Conservation (phyloP, 768 basidiomycete genomes). For the Russula lepida region DNA sequence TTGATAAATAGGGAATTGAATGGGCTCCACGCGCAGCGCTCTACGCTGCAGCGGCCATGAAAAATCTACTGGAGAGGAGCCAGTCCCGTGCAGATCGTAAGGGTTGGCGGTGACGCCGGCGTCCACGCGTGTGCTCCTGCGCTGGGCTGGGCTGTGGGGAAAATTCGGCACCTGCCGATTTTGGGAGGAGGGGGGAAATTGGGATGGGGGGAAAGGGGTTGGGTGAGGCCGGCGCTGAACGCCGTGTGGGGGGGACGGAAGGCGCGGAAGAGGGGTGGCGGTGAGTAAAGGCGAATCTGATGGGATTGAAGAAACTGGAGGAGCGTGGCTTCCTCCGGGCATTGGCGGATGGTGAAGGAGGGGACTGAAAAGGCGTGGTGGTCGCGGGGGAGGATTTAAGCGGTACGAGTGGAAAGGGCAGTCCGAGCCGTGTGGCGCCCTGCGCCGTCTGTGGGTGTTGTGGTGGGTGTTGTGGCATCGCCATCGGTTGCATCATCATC, state of each 20-base stretch:
- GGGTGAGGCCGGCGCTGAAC: slow-evolving; percentile 21
- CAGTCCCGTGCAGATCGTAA: slow-evolving; percentile 31
- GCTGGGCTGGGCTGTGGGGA: slow-evolving; percentile 13
- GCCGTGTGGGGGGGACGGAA: slow-evolving; percentile 10
- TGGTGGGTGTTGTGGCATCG: background rate
- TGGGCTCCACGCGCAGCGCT: slow-evolving; percentile 5
- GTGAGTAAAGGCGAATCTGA: slow-evolving; percentile 28
- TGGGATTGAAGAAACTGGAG: slow-evolving; percentile 29
- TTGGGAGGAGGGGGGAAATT: slow-evolving; percentile 4
- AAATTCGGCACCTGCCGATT: background rate
- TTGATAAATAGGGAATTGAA: slow-evolving; percentile 15
- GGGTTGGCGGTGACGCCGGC: slow-evolving; percentile 26
- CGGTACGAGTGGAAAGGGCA: slow-evolving; percentile 18
- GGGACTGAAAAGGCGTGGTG: slow-evolving; percentile 25
- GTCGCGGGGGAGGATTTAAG: slow-evolving; percentile 24
- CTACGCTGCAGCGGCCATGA: slow-evolving; percentile 24
- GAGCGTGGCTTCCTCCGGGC: slow-evolving; percentile 28
- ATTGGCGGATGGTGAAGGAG: slow-evolving; percentile 14
- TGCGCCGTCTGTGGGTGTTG: background rate
- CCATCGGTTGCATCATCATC: background rate
- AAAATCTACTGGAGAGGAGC: slow-evolving; percentile 29
- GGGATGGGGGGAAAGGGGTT: slow-evolving; percentile 13
- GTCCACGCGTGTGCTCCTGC: slow-evolving; percentile 18
- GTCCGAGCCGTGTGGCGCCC: background rate
- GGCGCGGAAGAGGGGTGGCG: slow-evolving; percentile 24